Evolutionary conservation across 208 protist genomes (phyloP), one percentile per base, ranked within the genome.

Genomic region (Trypanosoma vivax): DNA sequence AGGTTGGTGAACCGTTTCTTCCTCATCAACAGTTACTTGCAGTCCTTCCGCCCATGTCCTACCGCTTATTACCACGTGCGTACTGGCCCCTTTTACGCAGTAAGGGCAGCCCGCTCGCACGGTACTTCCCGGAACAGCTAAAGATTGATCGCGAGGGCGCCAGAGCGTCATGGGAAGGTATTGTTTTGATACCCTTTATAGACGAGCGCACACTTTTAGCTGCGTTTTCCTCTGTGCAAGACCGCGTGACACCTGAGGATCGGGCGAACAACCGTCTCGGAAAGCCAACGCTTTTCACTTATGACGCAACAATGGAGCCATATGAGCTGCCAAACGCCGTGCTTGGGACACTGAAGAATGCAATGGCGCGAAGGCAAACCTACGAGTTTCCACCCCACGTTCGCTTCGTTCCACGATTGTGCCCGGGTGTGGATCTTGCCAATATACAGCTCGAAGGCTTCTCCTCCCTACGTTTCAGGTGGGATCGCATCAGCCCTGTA

Each of bases 21-120:
- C 90, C 87, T 0, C 86, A 94, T 57, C 83, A 96, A 69, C 98
- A 99, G 87, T 85, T 99, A 31, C 87, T 99, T 47, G 86, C 92
- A 28, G 98, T 99, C 38, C 67, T 99, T n/a, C 97, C 97, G 29
- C 82, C 92, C 11, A 84, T 90, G 79, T 94, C 86, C 24, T 93
- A 93, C 73, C 70, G 83, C 49, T 91, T 70, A 37, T 83, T 96
- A 45, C 87, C 90, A 11, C 73, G 73, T 51, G 83, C 84, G 37
- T 95, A 92, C 73, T 92, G 84, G 82, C 76, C 82, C n/a, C 65
- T 95, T 39, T 71, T 90, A 29, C 50, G 58, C 25, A 83, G 71
- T 50, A 60, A 67, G 19, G 70, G 62, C 19, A 88, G 79, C 61
- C 86, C 81, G 23, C 66, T 95, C n/a, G 71, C 63, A 18, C 83